Base-by-base conservation (phyloP, 1,284 basidiomycete genomes). In the Limonomyces culmigenus region DNA sequence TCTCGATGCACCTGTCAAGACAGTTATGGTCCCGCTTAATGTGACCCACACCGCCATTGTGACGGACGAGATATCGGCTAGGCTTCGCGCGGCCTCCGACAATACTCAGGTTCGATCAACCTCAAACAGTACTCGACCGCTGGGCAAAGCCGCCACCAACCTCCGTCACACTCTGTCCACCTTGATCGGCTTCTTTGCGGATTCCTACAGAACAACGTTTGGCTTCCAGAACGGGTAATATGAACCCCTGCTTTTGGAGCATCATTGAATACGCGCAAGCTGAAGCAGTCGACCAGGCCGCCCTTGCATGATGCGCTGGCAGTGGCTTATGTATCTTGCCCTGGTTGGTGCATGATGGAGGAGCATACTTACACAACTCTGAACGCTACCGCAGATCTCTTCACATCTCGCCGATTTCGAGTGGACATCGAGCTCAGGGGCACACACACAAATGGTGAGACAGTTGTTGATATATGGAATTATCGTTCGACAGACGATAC, bases 281-380 rank as follows among this genome's bases (percentile, higher is more conserved):
- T n/a, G n/a, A n/a, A n/a, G n/a, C n/a, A n/a, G n/a, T n/a, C n/a
- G n/a, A 56, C 73, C 29, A 84, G 84, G 0, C 86, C 86, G 5
- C 85, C 85, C 2, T 58, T 88, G 2, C 85, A 89, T 43, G 86
- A 89, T 45, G 72, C 83, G 0, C 62, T 88, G 20, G 80, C 83
- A 0, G 59, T 88, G 36, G 76, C 72, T 10, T 87, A 80, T 41
- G 59, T 86, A 23, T 65, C 70, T n/a, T n/a, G n/a, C n/a, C n/a
- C n/a, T n/a, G n/a, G n/a, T n/a, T n/a, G n/a, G n/a, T n/a, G n/a
- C n/a, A n/a, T n/a, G n/a, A n/a, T n/a, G n/a, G n/a, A n/a, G n/a
- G n/a, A n/a, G n/a, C n/a, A n/a, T n/a, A n/a, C n/a, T n/a, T n/a
- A n/a, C n/a, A n/a, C n/a, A n/a, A n/a, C n/a, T n/a, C n/a, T n/a